phyloP scores from a whole-genome alignment of 208 protist genomes.

The Leishmania arabica region DNA sequence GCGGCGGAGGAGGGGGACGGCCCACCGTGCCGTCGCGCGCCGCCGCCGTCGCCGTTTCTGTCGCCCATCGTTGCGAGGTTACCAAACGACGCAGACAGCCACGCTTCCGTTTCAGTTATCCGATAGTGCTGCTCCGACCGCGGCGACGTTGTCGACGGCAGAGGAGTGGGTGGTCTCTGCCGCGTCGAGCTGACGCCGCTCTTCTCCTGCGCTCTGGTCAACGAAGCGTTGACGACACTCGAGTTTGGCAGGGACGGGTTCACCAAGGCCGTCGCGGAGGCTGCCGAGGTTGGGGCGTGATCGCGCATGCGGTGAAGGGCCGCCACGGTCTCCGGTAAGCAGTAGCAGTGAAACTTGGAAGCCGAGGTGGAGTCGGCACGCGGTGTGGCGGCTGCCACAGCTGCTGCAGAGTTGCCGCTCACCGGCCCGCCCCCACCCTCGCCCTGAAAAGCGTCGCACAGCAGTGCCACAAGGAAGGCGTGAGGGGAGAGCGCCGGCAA shows the following conservation, averaged over 20 bases:
- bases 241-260: neutral
- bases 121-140: neutral
- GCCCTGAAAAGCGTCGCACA: slow-evolving; percentile 25
- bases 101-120: slow-evolving; percentile 12
- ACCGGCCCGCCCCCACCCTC: neutral
- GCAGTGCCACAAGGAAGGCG: slow-evolving; percentile 20
- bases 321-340: slow-evolving; percentile 30
- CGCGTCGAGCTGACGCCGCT: neutral
- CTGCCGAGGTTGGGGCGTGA: neutral
- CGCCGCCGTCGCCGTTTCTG: neutral
- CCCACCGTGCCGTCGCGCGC: neutral
- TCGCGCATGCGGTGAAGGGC: slow-evolving; percentile 35
- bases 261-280: neutral
- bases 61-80: neutral
- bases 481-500: slow-evolving; percentile 11
- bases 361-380: neutral
- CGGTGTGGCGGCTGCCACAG: neutral
- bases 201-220: neutral
- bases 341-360: slow-evolving; percentile 21
- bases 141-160: neutral
- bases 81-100: slow-evolving; percentile 26
- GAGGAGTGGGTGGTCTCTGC: neutral
- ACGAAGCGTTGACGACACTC: neutral
- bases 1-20: neutral
- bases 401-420: neutral